Evolutionary conservation across 1,139 yeast genomes (phyloP).

Genomic region (Hanseniaspora gamundiae): DNA sequence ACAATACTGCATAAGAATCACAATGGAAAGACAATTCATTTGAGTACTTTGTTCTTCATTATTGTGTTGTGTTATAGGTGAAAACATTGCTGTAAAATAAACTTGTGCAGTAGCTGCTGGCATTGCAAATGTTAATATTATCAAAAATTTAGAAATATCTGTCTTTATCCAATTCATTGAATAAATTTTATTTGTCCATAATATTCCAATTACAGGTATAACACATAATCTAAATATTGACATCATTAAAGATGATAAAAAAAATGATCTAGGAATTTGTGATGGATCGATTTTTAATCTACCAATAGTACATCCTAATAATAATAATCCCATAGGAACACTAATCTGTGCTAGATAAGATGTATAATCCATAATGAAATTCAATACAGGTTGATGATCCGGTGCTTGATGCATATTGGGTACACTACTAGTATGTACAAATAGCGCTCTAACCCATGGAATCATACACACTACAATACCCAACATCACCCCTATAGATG

Average conservation of each 20-base stretch:
- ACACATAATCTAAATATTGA: conserved; percentile 33
- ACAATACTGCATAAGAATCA: conserved; percentile 57
- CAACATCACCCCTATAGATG: conserved; percentile 40
- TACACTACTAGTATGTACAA: conserved; percentile 30
- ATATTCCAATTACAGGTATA: conserved; percentile 48
- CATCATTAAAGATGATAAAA: conserved; percentile 39
- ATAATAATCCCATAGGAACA: conserved; percentile 64
- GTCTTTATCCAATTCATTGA: conserved; percentile 27
- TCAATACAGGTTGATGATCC: conserved; percentile 64
- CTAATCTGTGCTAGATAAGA: conserved; percentile 70
- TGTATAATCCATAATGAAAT: conserved; percentile 68
- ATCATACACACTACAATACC: conserved; percentile 50
- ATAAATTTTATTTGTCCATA: conserved; percentile 35
- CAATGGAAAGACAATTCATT: conserved; percentile 72
- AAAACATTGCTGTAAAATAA: conserved; percentile 73
- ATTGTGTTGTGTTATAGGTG: conserved; percentile 42
- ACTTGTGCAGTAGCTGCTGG: conserved; percentile 83
- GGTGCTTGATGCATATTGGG: conserved; percentile 53
- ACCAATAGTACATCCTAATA: conserved; percentile 73
- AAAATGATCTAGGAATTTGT: conserved; percentile 43
- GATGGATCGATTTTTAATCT: conserved; percentile 44
- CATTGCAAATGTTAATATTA: conserved; percentile 62
- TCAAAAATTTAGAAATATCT: conserved; percentile 41
- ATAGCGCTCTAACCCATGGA: conserved; percentile 62
- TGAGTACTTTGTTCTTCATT: conserved; percentile 41